These are phyloP conservation scores for Coniferiporia sulphurascens DNA, from an alignment of 1,284 basidiomycete genomes.

Conservation along the genomic window DNA sequence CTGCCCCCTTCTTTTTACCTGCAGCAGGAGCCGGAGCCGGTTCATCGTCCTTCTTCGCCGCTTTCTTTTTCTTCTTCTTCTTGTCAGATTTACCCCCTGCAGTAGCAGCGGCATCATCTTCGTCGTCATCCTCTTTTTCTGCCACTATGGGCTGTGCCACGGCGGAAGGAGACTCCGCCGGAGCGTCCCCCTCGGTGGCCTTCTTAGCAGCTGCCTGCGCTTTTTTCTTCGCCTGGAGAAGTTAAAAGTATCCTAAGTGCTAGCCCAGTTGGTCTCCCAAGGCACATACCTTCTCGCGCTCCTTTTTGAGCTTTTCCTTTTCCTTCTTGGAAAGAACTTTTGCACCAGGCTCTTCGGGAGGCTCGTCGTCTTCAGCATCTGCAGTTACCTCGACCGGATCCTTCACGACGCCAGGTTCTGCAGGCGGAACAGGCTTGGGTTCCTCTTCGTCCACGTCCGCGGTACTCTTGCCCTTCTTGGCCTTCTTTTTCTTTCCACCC, in stretches of 20 bases:
- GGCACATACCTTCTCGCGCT: slow-evolving; percentile 75
- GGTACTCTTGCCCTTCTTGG: slow-evolving; percentile 42
- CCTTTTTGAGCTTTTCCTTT: slow-evolving; percentile 93
- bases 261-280: neutral
- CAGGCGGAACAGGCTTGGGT: neutral
- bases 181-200: slow-evolving; percentile 32
- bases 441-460: slow-evolving; percentile 17
- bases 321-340: slow-evolving; percentile 85
- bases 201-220: slow-evolving; percentile 89
- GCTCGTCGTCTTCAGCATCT: slow-evolving; percentile 41
- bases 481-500: slow-evolving; percentile 43
- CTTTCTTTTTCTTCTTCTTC: slow-evolving; percentile 92
- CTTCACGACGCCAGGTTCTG: slow-evolving; percentile 13
- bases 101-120: slow-evolving; percentile 50
- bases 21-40: slow-evolving; percentile 46
- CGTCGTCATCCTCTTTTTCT: slow-evolving; percentile 50
- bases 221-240: slow-evolving; percentile 85
- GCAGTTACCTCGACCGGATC: slow-evolving; percentile 27
- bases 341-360: slow-evolving; percentile 37
- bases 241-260: neutral
- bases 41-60: slow-evolving; percentile 71
- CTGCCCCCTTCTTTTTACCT: slow-evolving; percentile 63
- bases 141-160: slow-evolving; percentile 26
- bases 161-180: slow-evolving; percentile 20
- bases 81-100: slow-evolving; percentile 46